A percentile compares a stretch with the other conserved stretches of the same genome.
Evolutionary conservation across 1,284 basidiomycete species (phyloP).

Genomic region (Sanguinoderma infundibulare): DNA sequence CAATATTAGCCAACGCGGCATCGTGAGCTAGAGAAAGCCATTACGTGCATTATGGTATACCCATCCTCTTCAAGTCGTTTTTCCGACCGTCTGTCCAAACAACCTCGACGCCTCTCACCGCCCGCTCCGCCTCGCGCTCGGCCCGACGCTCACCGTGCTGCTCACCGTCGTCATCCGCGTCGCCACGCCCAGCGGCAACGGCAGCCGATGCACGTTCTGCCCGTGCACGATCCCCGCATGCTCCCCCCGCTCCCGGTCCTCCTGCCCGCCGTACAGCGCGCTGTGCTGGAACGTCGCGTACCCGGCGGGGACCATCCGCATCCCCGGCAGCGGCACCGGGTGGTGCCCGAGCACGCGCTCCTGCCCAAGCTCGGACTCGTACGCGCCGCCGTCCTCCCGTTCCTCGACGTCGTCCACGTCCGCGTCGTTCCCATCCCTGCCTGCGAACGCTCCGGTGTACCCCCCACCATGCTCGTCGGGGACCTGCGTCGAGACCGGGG

Average conservation of each 20-base stretch:
- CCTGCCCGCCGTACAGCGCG: conserved; percentile 17
- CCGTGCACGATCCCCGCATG: conserved; percentile 22
- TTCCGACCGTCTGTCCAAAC: neutral
- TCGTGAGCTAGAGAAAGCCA: neutral
- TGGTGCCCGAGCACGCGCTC: neutral
- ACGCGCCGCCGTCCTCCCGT: neutral
- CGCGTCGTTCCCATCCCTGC: neutral
- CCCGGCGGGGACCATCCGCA: conserved; percentile 24
- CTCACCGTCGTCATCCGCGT: conserved; percentile 33
- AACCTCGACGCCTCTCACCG: neutral
- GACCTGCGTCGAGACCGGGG: conserved; percentile 27
- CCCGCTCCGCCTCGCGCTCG: conserved; percentile 1
- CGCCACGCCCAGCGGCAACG: conserved; percentile 25
- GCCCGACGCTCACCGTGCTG: conserved; percentile 40
- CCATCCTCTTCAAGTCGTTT: neutral
- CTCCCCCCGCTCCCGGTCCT: neutral
- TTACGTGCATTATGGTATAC: neutral
- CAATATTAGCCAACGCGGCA: neutral
- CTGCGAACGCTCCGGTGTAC: neutral
- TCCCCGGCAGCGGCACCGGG: conserved; percentile 22
- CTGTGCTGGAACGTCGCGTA: conserved; percentile 24
- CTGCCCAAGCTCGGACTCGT: conserved; percentile 8
- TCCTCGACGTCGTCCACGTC: conserved; percentile 10
- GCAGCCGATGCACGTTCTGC: conserved; percentile 21
- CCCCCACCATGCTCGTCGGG: conserved; percentile 11